Evolutionary conservation across 2,329 filamentous ascomycete species (phyloP).

Genomic region (Lasiodiplodia sp.): DNA sequence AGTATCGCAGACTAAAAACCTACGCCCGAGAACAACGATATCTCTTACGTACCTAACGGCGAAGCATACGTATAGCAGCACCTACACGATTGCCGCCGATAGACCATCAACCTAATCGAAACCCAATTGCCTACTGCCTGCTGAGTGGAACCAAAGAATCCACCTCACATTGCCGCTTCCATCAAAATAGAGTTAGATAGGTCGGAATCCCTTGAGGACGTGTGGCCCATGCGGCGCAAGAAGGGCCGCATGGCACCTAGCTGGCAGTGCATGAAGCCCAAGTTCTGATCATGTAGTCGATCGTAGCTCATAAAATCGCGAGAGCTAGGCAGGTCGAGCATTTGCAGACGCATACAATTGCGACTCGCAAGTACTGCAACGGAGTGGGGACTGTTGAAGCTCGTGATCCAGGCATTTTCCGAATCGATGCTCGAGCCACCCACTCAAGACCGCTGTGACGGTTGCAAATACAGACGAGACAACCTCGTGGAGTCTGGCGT

Average conservation of each 20-base stretch:
- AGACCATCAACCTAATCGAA: neutral
- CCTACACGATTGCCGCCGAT: neutral
- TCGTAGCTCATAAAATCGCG: neutral
- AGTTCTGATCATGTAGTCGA: neutral
- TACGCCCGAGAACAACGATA: neutral
- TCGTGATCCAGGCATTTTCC: neutral
- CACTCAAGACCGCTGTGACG: neutral
- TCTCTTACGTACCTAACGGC: neutral
- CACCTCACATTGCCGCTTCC: neutral
- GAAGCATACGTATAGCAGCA: neutral
- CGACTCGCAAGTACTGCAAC: neutral
- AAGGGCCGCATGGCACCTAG: neutral
- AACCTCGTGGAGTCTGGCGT: neutral
- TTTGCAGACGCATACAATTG: neutral
- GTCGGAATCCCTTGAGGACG: neutral
- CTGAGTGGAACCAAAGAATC: neutral
- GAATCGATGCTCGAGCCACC: neutral
- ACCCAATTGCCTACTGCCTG: neutral
- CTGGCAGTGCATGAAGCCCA: slow-evolving; percentile 12
- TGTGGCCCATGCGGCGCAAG: slow-evolving; percentile 3
- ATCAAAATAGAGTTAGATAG: neutral
- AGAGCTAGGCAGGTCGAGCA: slow-evolving; percentile 8
- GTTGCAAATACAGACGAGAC: neutral
- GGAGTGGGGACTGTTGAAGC: neutral
- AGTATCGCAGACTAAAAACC: neutral